Conservation (phyloP, 345 rosid species). For the Lepidium africanum region DNA sequence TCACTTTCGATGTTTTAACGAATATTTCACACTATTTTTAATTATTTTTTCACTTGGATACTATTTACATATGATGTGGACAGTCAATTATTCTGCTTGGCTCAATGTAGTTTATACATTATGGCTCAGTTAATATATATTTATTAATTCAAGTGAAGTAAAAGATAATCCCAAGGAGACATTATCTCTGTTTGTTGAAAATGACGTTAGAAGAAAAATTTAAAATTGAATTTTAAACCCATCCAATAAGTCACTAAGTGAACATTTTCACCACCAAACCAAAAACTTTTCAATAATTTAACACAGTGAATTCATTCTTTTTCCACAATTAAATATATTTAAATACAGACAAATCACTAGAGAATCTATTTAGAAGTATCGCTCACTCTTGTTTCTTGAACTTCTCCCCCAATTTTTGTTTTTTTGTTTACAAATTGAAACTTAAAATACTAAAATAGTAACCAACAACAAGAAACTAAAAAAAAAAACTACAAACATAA, state of each 20-base stretch:
- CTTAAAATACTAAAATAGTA: slow-evolving; percentile 13
- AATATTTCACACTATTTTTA: slow-evolving; percentile 8
- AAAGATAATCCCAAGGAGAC: slow-evolving; percentile 16
- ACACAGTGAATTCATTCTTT: slow-evolving; percentile 6
- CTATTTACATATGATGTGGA: slow-evolving; percentile 1
- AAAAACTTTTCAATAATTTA: slow-evolving; percentile 1
- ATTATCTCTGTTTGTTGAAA: slow-evolving; percentile 15
- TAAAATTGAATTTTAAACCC: neutral
- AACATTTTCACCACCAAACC: slow-evolving; percentile 9
- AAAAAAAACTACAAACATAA: slow-evolving; percentile 2
- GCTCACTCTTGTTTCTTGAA: neutral
- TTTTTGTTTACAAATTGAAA: slow-evolving; percentile 22
- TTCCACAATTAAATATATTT: neutral
- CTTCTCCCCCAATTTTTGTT: neutral
- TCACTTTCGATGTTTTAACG: slow-evolving; percentile 6
- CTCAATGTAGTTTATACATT: neutral
- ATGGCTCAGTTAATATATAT: neutral
- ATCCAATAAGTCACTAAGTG: slow-evolving; percentile 16
- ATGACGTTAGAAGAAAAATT: neutral
- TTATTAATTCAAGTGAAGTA: no score
- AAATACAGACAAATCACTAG: neutral
- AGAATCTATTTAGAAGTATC: slow-evolving; percentile 1
- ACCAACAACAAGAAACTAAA: slow-evolving; percentile 8
- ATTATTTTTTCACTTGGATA: neutral
- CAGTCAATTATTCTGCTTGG: slow-evolving; percentile 8